These are phyloP conservation scores for Aspergillus ustus DNA, from an alignment of 2,329 filamentous ascomycete species.

Conservation along the genomic window DNA sequence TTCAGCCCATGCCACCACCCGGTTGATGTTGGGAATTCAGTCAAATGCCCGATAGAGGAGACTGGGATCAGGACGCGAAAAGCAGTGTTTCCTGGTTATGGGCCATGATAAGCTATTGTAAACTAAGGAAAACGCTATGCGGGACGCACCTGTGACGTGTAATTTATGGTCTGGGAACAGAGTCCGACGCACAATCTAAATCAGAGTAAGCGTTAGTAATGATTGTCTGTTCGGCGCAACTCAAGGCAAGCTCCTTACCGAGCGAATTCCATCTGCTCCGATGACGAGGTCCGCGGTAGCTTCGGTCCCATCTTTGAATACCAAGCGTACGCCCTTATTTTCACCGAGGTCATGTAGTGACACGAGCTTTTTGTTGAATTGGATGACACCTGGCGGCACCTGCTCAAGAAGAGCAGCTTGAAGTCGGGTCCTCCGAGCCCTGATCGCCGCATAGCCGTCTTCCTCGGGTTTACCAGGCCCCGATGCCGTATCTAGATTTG, in stretches of 20 bases:
- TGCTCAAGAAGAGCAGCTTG: constrained; percentile 6
- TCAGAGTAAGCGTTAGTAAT: not conserved
- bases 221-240: too few relatives aligned
- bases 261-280: constrained; percentile 11
- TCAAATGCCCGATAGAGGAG: not conserved
- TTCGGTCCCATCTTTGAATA: not conserved
- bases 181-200: not conserved
- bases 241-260: not conserved
- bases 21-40: not conserved
- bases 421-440: constrained; percentile 13
- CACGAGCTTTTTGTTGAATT: constrained; percentile 2
- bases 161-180: constrained; percentile 5
- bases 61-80: constrained; percentile 10
- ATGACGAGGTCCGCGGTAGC: not conserved
- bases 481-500: not conserved
- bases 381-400: not conserved
- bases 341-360: not conserved
- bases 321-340: not conserved
- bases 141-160: not conserved
- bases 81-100: constrained; percentile 1
- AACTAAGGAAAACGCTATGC: too few relatives aligned
- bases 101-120: too few relatives aligned
- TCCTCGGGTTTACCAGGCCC: too few relatives aligned
- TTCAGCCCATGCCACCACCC: constrained; percentile 8
- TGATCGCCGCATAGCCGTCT: not conserved